phyloP scores from a whole-genome alignment of 768 basidiomycete species.

The Macrolepiota fuliginosa region DNA sequence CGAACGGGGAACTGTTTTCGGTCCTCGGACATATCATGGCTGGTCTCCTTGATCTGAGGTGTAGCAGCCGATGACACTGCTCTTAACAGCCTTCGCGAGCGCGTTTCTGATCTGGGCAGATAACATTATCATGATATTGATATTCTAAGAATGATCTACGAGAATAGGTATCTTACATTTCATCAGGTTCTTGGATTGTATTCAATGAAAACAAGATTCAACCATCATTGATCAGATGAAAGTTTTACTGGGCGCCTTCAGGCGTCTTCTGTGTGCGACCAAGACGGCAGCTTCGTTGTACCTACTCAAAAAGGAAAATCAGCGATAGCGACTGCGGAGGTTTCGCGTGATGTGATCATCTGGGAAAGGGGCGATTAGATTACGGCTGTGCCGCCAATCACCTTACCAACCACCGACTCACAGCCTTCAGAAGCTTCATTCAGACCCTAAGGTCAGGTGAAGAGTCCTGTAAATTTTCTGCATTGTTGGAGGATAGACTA shows the following conservation, averaged over 20 bases:
- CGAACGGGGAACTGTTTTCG: background rate
- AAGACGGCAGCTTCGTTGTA: background rate
- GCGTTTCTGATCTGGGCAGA: background rate
- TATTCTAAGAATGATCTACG: background rate
- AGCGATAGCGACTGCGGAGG: background rate
- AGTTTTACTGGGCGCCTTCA: background rate
- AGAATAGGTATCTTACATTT: background rate
- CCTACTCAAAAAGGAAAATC: slow-evolving; percentile 3
- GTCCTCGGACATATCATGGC: background rate
- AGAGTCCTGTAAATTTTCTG: background rate
- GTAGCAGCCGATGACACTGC: background rate
- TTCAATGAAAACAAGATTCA: too few species aligned
- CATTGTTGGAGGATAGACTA: background rate
- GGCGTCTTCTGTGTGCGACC: background rate
- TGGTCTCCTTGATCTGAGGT: background rate
- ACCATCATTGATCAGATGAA: background rate
- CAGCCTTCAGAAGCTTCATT: background rate
- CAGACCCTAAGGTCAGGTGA: background rate
- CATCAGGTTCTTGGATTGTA: background rate
- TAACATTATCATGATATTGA: background rate
- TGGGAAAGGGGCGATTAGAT: background rate
- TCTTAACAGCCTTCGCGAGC: background rate
- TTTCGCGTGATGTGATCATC: background rate
- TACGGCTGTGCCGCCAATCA: background rate
- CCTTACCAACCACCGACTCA: background rate